Evolutionary conservation across 2,329 filamentous ascomycete species (phyloP), one percentile per base, ranked within the genome.

Genomic region (Ceratocystis albifundus): DNA sequence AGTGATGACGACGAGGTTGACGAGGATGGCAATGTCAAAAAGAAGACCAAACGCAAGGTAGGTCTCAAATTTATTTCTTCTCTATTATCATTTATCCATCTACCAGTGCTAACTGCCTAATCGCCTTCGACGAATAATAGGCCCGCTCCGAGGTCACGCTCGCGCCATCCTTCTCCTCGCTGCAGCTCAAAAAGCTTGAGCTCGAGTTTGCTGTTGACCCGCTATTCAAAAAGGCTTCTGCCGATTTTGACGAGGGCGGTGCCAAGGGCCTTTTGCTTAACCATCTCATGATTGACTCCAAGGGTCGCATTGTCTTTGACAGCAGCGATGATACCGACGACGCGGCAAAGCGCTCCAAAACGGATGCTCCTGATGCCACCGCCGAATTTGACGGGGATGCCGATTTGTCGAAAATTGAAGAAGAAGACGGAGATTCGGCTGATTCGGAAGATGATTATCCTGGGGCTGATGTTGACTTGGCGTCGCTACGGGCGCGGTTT

Each of bases 171-270:
- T 97, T 97, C 75, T 84, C 88, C 53, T 87, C 92, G 20, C 75
- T 99, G 65, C 90, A 96, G 74, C 80, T 97, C 71, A 99, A 99
- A 77, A 99, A 97, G 76, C 92, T 99, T 72, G 94, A 99, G 71
- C 82, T 97, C 57, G 94, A 99, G 73, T 96, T 99, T 70, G 87
- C 92, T 0, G 93, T 99, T 4, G 94, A 99, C 73, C 94, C 94
- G 1, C 78, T 99, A n/a, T 99, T 99, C 82, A 99, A 99, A 74
- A 99, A 99, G 74, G 93, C 93, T 0, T 96, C 93, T 4, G 94
- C 94, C 55, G 94, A 99, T 77, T 99, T 99, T 70, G 94, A 99
- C 73, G 94, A 99, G 77, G 94, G 94, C 22, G 94, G 94, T 66
- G 94, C 94, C 66, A 99, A 97, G 76, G 94, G 94, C 22, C 80